phyloP scores from a whole-genome alignment of 2,329 filamentous ascomycete genomes.

The Mariannaea sp. region DNA sequence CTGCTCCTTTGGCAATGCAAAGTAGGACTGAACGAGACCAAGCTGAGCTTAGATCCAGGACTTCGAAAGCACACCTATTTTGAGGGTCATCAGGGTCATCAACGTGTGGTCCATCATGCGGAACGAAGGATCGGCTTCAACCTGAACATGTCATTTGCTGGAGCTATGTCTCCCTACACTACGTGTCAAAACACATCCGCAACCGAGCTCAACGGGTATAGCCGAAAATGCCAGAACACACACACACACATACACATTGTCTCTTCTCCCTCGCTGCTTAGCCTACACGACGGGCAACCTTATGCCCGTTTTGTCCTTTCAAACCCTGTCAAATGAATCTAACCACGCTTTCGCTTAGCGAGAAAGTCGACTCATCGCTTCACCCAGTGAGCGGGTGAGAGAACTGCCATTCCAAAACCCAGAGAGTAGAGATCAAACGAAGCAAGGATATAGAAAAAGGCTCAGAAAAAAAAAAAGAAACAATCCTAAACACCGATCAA shows the following conservation, averaged over 20 bases:
- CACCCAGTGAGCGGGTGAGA: background rate
- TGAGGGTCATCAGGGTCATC: no score
- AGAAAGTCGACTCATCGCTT: background rate
- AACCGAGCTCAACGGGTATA: background rate
- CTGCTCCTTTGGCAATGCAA: no score
- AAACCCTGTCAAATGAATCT: background rate
- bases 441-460: slow-evolving; percentile 14
- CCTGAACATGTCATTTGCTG: slow-evolving; percentile 16
- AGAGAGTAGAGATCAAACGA: background rate
- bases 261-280: background rate
- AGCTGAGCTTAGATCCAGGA: no score
- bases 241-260: background rate
- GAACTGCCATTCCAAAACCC: slow-evolving; percentile 7
- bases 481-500: slow-evolving; percentile 34
- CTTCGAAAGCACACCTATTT: no score
- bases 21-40: no score
- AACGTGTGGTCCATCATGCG: background rate
- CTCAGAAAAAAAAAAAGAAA: slow-evolving; percentile 15
- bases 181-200: slow-evolving; percentile 4
- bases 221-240: slow-evolving; percentile 6
- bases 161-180: slow-evolving; percentile 7
- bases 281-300: slow-evolving; percentile 11
- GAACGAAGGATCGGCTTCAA: background rate
- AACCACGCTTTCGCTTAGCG: slow-evolving; percentile 11
- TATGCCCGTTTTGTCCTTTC: background rate